Evolutionary conservation across 208 protist species (phyloP), one percentile per base, ranked within the genome.

Genomic region (Herpetomonas muscarum): DNA sequence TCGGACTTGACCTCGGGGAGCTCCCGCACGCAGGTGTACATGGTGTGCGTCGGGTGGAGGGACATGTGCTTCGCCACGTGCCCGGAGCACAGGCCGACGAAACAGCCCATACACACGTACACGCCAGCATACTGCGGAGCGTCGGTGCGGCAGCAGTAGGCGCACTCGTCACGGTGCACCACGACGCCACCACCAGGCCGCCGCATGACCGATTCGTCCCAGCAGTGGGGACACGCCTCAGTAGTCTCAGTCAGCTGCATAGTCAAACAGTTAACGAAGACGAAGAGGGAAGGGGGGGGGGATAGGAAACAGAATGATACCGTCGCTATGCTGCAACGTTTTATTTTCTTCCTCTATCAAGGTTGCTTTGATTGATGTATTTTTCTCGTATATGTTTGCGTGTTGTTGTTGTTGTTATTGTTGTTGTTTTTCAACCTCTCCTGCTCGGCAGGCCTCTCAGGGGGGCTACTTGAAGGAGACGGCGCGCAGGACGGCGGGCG

Each of bases 111-210:
- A 55, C 86, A 96, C 3, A 93, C 84, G 51, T 83, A 84, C 13
- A 92, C 48, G 2, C 89, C 89, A n/a, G 62, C 64, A 3, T 70
- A 70, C 32, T 84, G 64, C 22, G 55, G 50, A 7, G 10, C 41
- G 58, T 77, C 85, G 15, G 83, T 79, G 31, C 73, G 56, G 70
- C 84, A 92, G 72, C 89, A 96, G 64, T 96, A 96, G 26, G 86
- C 83, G 34, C 89, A 96, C 51, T 96, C 85, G 47, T 96, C 89
- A 15, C 81, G 81, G 55, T 93, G 75, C 32, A 96, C 69, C n/a
- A 67, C 64, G 32, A 67, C 55, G 37, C 55, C 42, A 31, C 61
- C 49, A 22, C 61, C 55, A 7, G 83, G 79, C 12, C 29, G 5
- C 5, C 39, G 19, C 55, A 93, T 73, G 10, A 58, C 67, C 0